A percentile compares a stretch with the other conserved stretches of the same genome.
These are phyloP conservation scores for Diaporthe ampelina DNA, from an alignment of 2,329 filamentous ascomycete species.

Conservation along the genomic window DNA sequence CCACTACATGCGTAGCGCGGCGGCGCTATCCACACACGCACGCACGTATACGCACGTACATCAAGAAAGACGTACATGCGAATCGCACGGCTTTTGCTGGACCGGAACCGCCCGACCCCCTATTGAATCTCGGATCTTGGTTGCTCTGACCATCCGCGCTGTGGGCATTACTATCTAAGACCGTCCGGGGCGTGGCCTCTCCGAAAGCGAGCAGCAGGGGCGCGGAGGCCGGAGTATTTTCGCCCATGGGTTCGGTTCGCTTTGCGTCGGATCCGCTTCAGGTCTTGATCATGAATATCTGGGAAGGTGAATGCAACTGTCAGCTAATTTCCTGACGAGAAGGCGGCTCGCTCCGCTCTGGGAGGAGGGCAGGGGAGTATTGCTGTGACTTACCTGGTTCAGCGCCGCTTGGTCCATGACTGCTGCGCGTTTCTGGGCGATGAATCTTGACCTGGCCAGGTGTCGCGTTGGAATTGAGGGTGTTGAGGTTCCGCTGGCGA, in stretches of 20 bases:
- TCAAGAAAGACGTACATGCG: too few species aligned
- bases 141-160: not conserved
- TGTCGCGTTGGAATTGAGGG: conserved; percentile 70
- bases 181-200: not conserved
- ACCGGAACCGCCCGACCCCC: conserved; percentile 17
- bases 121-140: not conserved
- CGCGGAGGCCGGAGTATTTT: conserved; percentile 3
- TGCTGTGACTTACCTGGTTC: conserved; percentile 78
- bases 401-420: conserved; percentile 85
- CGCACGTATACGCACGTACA: not conserved
- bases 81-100: conserved; percentile 19
- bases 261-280: conserved; percentile 29
- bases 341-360: not conserved
- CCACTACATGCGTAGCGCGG: conserved; percentile 19
- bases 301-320: conserved; percentile 34
- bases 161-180: not conserved
- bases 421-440: conserved; percentile 89
- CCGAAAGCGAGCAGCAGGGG: not conserved
- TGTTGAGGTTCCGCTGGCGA: conserved; percentile 53
- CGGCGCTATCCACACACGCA: conserved; percentile 8
- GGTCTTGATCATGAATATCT: conserved; percentile 80
- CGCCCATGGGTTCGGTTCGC: conserved; percentile 3
- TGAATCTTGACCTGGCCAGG: conserved; percentile 83
- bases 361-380: not conserved
- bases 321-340: conserved; percentile 38